phyloP scores from a whole-genome alignment of 805 yeast species.

The Helenozyma baotianmanensis region DNA sequence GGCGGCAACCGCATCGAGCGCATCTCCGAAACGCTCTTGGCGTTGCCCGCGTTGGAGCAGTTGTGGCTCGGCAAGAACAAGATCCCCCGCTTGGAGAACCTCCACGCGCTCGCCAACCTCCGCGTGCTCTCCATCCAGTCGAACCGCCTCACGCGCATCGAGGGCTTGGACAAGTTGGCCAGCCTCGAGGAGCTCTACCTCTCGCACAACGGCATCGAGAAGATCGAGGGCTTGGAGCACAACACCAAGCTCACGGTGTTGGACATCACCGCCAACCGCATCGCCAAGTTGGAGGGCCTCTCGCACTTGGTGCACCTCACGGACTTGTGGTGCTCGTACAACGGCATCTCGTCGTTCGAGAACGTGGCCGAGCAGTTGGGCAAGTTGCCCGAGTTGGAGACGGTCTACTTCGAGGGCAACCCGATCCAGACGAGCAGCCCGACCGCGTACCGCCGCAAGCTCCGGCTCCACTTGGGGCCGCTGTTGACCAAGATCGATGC shows the following conservation, averaged over 20 bases:
- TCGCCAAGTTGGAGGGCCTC: slow-evolving; percentile 59
- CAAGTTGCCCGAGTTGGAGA: slow-evolving; percentile 60
- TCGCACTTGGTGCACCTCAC: slow-evolving; percentile 66
- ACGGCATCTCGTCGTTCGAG: slow-evolving; percentile 62
- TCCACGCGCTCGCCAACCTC: slow-evolving; percentile 55
- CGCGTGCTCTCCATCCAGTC: slow-evolving; percentile 84
- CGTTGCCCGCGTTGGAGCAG: slow-evolving; percentile 57
- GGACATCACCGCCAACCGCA: slow-evolving; percentile 76
- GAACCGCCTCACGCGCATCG: slow-evolving; percentile 71
- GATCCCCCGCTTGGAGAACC: slow-evolving; percentile 60
- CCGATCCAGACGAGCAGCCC: slow-evolving; percentile 72
- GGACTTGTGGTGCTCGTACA: slow-evolving; percentile 91
- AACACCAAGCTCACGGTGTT: slow-evolving; percentile 63
- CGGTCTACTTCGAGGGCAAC: slow-evolving; percentile 91
- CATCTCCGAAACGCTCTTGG: slow-evolving; percentile 53
- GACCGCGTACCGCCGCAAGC: slow-evolving; percentile 82
- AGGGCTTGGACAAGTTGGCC: slow-evolving; percentile 69
- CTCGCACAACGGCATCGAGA: slow-evolving; percentile 74
- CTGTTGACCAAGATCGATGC: slow-evolving; percentile 86
- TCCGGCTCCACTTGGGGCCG: slow-evolving; percentile 67
- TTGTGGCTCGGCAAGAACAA: slow-evolving; percentile 92
- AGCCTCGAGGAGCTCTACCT: slow-evolving; percentile 82
- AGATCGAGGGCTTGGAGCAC: slow-evolving; percentile 73
- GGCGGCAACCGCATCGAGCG: slow-evolving; percentile 79
- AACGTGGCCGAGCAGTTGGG: slow-evolving; percentile 66